phyloP scores from a whole-genome alignment of 352 stramenopile species.

The Phytophthora podocarpi region DNA sequence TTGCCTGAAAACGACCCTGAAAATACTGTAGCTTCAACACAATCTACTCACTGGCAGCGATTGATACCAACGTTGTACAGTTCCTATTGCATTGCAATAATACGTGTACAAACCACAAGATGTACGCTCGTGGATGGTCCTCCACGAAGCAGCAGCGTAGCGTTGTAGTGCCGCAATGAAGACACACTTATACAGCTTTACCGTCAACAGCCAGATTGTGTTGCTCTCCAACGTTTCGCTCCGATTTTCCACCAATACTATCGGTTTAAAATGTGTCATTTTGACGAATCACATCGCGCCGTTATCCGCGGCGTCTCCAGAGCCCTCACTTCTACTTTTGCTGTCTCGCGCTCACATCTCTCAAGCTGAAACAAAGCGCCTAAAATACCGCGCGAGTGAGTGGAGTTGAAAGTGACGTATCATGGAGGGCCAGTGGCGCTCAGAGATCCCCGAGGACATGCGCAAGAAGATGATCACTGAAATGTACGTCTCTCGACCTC shows the following conservation, averaged over 20 bases:
- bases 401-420: constrained; percentile 23
- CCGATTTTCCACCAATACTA: constrained; percentile 27
- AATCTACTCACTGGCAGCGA: background rate
- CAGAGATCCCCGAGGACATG: constrained; percentile 80
- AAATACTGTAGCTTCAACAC: too few relatives aligned
- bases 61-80: constrained; percentile 1
- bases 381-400: constrained; percentile 15
- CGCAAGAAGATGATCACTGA: constrained; percentile 90
- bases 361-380: constrained; percentile 4
- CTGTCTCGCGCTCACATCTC: constrained; percentile 24
- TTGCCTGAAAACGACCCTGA: too few relatives aligned
- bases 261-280: background rate
- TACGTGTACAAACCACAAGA: background rate
- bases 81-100: too few relatives aligned
- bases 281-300: constrained; percentile 19
- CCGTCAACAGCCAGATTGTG: constrained; percentile 4
- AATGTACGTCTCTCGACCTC: constrained; percentile 56
- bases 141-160: constrained; percentile 17
- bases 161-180: constrained; percentile 20
- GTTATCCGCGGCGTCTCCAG: background rate
- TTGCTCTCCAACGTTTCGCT: constrained; percentile 24
- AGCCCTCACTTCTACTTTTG: constrained; percentile 56
- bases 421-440: constrained; percentile 75
- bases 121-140: constrained; percentile 19
- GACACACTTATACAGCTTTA: constrained; percentile 8